A percentile compares a stretch with the other conserved stretches of the same genome.
Evolutionary conservation across 192 early-diverging fungal species (phyloP).

Genomic region (Funneliformis mosseae): DNA sequence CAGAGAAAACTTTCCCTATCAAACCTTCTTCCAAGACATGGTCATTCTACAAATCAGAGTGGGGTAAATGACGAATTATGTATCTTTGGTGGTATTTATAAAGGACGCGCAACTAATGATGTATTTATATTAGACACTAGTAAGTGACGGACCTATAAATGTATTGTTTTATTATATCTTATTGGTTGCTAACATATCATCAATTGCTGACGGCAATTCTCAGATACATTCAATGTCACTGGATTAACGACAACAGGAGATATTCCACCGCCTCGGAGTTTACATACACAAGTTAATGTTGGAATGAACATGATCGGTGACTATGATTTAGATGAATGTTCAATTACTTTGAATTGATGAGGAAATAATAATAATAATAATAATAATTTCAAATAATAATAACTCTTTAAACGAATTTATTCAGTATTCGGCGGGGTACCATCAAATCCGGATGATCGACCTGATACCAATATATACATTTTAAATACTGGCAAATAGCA

Average conservation of each 20-base stretch:
- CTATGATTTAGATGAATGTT: background rate
- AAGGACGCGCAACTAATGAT: slow-evolving; percentile 43
- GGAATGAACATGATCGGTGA: slow-evolving; percentile 50
- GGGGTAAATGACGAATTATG: slow-evolving; percentile 40
- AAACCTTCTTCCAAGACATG: slow-evolving; percentile 45
- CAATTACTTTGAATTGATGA: background rate
- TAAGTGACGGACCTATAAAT: slow-evolving; percentile 27
- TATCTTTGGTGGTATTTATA: slow-evolving; percentile 45
- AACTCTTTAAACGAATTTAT: background rate
- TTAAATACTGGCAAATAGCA: slow-evolving; percentile 40
- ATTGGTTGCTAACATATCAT: background rate
- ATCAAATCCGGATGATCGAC: slow-evolving; percentile 32
- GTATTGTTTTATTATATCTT: background rate
- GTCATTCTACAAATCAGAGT: slow-evolving; percentile 38
- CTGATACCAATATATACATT: slow-evolving; percentile 42
- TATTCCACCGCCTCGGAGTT: slow-evolving; percentile 41
- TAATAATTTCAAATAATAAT: slow-evolving; percentile 7
- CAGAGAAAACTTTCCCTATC: slow-evolving; percentile 22
- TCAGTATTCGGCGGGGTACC: slow-evolving; percentile 48
- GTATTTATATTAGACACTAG: slow-evolving; percentile 44
- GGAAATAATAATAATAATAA: background rate
- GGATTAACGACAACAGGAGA: slow-evolving; percentile 45
- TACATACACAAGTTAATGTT: slow-evolving; percentile 49
- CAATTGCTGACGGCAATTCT: background rate
- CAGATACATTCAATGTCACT: slow-evolving; percentile 43